Conservation (phyloP, 202 grass and related monocot species). For the Musa balbisiana region DNA sequence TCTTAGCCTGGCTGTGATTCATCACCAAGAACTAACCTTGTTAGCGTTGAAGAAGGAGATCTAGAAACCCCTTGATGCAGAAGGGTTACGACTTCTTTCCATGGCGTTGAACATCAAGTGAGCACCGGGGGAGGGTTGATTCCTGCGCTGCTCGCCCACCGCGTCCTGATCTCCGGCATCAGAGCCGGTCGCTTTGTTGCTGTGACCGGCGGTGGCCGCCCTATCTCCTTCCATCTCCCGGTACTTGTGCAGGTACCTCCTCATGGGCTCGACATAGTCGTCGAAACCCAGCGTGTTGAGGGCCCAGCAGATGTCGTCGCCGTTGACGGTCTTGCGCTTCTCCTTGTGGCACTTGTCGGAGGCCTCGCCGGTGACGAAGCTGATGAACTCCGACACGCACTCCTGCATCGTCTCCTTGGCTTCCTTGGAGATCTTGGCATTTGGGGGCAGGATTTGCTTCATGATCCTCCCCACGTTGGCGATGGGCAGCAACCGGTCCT, state of each 20-base stretch:
- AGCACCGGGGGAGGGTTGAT: not conserved
- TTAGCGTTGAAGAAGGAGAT: too few species aligned
- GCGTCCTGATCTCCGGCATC: not conserved
- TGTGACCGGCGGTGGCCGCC: not conserved
- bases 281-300: slow-evolving; percentile 8
- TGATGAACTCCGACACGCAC: slow-evolving; percentile 9
- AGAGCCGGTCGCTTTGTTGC: not conserved
- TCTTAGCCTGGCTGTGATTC: not conserved
- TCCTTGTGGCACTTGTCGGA: slow-evolving; percentile 15
- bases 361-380: slow-evolving; percentile 14
- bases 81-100: not conserved
- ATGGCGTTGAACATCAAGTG: not conserved
- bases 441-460: slow-evolving; percentile 7
- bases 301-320: slow-evolving; percentile 9
- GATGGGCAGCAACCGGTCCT: slow-evolving; percentile 5
- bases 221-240: not conserved
- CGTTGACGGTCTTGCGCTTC: slow-evolving; percentile 13
- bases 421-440: slow-evolving; percentile 4
- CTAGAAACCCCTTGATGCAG: not conserved
- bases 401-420: slow-evolving; percentile 15
- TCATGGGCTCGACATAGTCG: slow-evolving; percentile 11
- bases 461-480: slow-evolving; percentile 10
- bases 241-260: slow-evolving; percentile 1
- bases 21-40: not conserved
- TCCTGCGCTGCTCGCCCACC: not conserved